Evolutionary conservation across 148 eudicot genomes (phyloP).

Genomic region (Suaeda aralocaspica): DNA sequence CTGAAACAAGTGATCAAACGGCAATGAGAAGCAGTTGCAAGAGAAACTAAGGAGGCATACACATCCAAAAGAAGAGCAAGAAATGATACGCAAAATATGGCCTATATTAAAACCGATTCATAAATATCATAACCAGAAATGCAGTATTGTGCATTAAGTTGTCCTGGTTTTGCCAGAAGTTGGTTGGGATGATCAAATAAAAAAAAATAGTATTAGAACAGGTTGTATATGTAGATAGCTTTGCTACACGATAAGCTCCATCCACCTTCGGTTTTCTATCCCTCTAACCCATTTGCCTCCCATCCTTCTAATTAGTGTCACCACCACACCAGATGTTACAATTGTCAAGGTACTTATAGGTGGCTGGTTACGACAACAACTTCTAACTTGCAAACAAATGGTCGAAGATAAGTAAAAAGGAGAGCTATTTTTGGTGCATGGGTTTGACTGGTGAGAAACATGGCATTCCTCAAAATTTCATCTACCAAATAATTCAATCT

Average conservation of each 20-base stretch:
- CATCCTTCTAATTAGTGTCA: too few species aligned
- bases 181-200: not conserved
- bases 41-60: not conserved
- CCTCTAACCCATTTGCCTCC: too few species aligned
- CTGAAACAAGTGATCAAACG: slow-evolving; percentile 34
- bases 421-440: not conserved
- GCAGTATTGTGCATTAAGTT: not conserved
- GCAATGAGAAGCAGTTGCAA: not conserved
- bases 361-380: not conserved
- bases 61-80: not conserved
- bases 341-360: not conserved
- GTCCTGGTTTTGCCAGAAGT: not conserved
- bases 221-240: too few species aligned
- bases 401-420: not conserved
- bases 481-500: not conserved
- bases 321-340: too few species aligned
- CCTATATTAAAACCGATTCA: not conserved
- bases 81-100: not conserved
- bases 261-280: too few species aligned
- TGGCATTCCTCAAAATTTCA: not conserved
- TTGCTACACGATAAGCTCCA: too few species aligned
- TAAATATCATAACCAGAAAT: not conserved
- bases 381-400: not conserved
- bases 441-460: not conserved
- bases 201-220: too few species aligned